Percentiles rank a stretch among this genome's conserved stretches.
phyloP scores from a whole-genome alignment of 495 filamentous ascomycete species.

The Pseudevernia furfuracea region DNA sequence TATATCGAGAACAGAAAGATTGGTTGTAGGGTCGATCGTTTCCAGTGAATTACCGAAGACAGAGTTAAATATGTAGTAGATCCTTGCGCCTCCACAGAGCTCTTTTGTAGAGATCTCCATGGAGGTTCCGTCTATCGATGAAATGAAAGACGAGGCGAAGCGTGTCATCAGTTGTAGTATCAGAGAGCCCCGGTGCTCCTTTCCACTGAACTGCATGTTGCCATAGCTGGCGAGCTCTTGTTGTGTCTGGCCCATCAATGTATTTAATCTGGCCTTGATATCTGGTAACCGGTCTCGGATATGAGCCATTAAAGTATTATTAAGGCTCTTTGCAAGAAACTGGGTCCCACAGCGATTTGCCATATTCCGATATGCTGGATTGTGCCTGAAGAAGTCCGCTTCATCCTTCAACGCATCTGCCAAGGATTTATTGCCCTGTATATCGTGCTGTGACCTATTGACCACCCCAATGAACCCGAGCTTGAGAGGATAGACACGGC shows the following conservation, averaged over 20 bases:
- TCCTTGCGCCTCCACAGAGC: constrained; percentile 89
- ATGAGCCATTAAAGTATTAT: constrained; percentile 89
- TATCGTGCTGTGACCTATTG: constrained; percentile 97
- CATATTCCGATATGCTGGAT: constrained; percentile 96
- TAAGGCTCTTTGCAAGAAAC: constrained; percentile 90
- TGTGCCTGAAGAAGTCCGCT: constrained; percentile 90
- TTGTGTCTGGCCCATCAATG: constrained; percentile 97
- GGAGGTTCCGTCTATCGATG: constrained; percentile 95
- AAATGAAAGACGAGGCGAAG: constrained; percentile 96
- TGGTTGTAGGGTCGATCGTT: constrained; percentile 88
- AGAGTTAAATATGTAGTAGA: constrained; percentile 99
- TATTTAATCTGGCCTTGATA: constrained; percentile 96
- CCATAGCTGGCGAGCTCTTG: constrained; percentile 98
- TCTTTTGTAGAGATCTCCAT: constrained; percentile 99
- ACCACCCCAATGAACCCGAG: constrained; percentile 97
- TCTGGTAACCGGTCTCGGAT: constrained; percentile 94
- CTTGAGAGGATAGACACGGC: constrained; percentile 93
- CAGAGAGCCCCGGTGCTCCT: constrained; percentile 89
- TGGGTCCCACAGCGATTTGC: constrained; percentile 89
- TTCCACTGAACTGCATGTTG: constrained; percentile 95
- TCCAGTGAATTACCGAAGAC: constrained; percentile 97
- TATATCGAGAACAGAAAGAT: constrained; percentile 93
- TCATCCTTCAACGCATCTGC: constrained; percentile 84
- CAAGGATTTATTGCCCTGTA: constrained; percentile 87
- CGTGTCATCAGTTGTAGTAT: constrained; percentile 97